A percentile compares a stretch with the other conserved stretches of the same genome.
Evolutionary conservation across 495 filamentous ascomycete genomes (phyloP).

Genomic region (Penicillium maclennaniae): DNA sequence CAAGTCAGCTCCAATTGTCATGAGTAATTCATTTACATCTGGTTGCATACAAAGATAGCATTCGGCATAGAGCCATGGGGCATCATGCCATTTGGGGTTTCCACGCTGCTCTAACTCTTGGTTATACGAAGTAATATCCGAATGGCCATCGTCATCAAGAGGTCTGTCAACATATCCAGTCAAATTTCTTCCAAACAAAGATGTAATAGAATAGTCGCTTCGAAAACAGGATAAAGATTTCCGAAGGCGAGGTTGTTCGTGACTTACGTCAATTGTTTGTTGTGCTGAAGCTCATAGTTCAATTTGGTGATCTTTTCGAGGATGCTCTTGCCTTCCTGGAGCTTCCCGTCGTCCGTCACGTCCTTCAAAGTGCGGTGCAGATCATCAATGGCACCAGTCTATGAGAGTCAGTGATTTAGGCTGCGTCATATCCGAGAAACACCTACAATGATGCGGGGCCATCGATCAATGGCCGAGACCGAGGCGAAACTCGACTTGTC

Average conservation of each 20-base stretch:
- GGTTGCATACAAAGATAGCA: slow-evolving; percentile 84
- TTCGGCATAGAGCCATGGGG: slow-evolving; percentile 85
- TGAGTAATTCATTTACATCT: neutral
- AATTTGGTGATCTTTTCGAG: slow-evolving; percentile 73
- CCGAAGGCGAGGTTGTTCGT: no score
- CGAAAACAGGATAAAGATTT: no score
- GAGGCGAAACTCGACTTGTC: slow-evolving; percentile 86
- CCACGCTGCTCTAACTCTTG: slow-evolving; percentile 73
- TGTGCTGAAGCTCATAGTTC: slow-evolving; percentile 95
- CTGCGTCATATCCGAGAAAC: neutral
- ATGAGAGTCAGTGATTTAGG: slow-evolving; percentile 11
- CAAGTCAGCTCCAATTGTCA: slow-evolving; percentile 13
- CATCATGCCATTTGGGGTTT: slow-evolving; percentile 73
- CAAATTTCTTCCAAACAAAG: neutral
- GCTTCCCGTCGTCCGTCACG: slow-evolving; percentile 55
- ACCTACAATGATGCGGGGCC: slow-evolving; percentile 87
- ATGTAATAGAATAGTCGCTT: no score
- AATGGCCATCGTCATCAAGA: slow-evolving; percentile 72
- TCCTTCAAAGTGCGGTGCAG: slow-evolving; percentile 66
- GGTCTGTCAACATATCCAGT: slow-evolving; percentile 47
- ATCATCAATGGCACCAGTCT: slow-evolving; percentile 96
- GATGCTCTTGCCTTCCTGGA: slow-evolving; percentile 80
- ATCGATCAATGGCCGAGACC: slow-evolving; percentile 74
- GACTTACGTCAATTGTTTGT: slow-evolving; percentile 73
- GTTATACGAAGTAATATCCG: slow-evolving; percentile 82